Base-by-base conservation (phyloP, 2,329 filamentous ascomycete genomes). In the Fusarium chuoi region DNA sequence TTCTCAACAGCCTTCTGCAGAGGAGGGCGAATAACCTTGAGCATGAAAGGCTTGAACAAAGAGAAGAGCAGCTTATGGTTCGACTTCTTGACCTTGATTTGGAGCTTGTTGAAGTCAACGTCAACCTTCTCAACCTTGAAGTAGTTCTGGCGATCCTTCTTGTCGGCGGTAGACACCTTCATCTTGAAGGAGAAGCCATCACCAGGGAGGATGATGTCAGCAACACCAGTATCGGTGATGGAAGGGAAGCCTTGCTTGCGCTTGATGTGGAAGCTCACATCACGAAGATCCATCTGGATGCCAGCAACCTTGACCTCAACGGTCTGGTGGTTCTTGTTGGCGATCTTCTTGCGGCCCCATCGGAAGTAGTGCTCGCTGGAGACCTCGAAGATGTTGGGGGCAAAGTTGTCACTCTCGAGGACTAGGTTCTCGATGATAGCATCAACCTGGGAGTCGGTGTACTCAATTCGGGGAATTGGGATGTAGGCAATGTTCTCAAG, bases 401-500 rank as follows among this genome's bases (percentile, higher is more conserved):
- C 94, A 77, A 99, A 91, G 84, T 99, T 99, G 86, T 98, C 95
- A 75, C 94, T 95, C 85, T 99, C 96, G 59, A 99, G 89, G 51
- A 98, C 93, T 17, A 99, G 86, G 82, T 99, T 99, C 86, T 99
- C 96, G 49, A 99, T 89, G 55, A 98, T 89, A 55, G 92, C 92
- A 82, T 99, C 96, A 58, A 97, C 87, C 87, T 92, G 90, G 6
- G 89, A 88, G 77, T 98, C 96, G 3, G 91, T 92, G 80, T 95
- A 96, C 85, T 99, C 96, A 69, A 99, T 98, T 63, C 96, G 93
- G 28, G 96, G 96, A 56, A 99, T 90, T 8, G 96, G 95, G 20
- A 99, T 89, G 82, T 99, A 99, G 70, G 94, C 92, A 64, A 96
- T 87, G 75, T 92, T 94, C 86, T 97, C 93, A 75, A 99, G 92